Evolutionary conservation across 495 filamentous ascomycete genomes (phyloP).

Genomic region (Talaromyces ruber): DNA sequence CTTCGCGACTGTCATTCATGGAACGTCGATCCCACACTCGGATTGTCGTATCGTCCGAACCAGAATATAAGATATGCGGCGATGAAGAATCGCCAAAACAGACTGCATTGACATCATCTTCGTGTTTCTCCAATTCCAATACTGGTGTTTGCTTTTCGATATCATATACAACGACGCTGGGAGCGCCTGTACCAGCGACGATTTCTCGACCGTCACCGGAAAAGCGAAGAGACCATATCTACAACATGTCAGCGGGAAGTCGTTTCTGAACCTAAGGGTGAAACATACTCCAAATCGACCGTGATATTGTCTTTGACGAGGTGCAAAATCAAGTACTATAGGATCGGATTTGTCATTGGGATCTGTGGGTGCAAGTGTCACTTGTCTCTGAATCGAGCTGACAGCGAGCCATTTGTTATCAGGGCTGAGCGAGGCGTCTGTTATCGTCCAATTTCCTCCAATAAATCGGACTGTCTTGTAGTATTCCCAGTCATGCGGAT

Average conservation of each 20-base stretch:
- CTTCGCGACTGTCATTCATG: constrained; percentile 79
- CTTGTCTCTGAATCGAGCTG: constrained; percentile 71
- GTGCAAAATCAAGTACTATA: constrained; percentile 62
- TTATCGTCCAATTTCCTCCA: constrained; percentile 83
- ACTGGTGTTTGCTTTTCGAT: constrained; percentile 61
- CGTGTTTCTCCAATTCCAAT: constrained; percentile 68
- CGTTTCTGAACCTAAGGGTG: constrained; percentile 8
- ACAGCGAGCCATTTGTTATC: constrained; percentile 90
- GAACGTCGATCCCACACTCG: constrained; percentile 95
- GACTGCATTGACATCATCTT: constrained; percentile 91
- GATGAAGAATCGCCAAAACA: constrained; percentile 87
- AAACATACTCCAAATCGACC: constrained; percentile 42
- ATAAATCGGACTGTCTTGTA: constrained; percentile 89
- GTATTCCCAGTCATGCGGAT: constrained; percentile 90
- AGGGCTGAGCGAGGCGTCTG: constrained; percentile 84
- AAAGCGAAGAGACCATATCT: constrained; percentile 89
- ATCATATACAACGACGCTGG: constrained; percentile 86
- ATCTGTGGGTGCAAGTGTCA: constrained; percentile 81
- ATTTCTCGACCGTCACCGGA: constrained; percentile 88
- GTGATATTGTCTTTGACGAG: constrained; percentile 25
- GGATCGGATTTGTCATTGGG: constrained; percentile 73
- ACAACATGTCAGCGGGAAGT: constrained; percentile 7
- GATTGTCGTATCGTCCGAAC: constrained; percentile 62
- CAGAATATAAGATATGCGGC: constrained; percentile 93
- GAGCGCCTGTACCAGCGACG: constrained; percentile 75